Evolutionary conservation across 2,329 filamentous ascomycete species (phyloP).

Genomic region (Hypoxylon sp.): DNA sequence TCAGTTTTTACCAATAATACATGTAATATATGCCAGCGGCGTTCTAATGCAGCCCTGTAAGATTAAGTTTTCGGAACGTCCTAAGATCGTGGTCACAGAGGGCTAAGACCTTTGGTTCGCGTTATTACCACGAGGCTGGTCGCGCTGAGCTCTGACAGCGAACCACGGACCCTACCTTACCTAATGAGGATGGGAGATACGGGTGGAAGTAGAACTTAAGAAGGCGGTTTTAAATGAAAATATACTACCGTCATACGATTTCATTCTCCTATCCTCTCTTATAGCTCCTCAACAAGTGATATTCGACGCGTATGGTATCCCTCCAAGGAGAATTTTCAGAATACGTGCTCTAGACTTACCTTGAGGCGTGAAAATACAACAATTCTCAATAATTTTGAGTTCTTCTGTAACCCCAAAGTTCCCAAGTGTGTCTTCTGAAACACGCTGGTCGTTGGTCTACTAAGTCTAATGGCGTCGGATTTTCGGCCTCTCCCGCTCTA

Average conservation of each 20-base stretch:
- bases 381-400: constrained; percentile 10
- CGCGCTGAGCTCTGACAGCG: constrained; percentile 1
- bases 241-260: neutral
- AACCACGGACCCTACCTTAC: neutral
- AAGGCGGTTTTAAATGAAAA: neutral
- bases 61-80: constrained; percentile 11
- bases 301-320: neutral
- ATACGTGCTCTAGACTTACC: neutral
- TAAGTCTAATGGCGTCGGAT: constrained; percentile 20
- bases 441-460: constrained; percentile 7
- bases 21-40: neutral
- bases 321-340: neutral
- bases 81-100: neutral
- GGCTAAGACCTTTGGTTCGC: neutral
- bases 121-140: constrained; percentile 17
- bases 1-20: no score
- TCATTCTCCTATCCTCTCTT: neutral
- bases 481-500: constrained; percentile 17
- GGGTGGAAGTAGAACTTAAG: neutral
- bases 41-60: neutral
- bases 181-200: neutral
- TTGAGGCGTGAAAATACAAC: constrained; percentile 1
- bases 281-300: neutral
- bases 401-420: constrained; percentile 8
- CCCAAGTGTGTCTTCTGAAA: constrained; percentile 33